A percentile compares a stretch with the other conserved stretches of the same genome.
Conservation (phyloP, 2,329 filamentous ascomycete genomes). For the Coniochaeta prunicola region DNA sequence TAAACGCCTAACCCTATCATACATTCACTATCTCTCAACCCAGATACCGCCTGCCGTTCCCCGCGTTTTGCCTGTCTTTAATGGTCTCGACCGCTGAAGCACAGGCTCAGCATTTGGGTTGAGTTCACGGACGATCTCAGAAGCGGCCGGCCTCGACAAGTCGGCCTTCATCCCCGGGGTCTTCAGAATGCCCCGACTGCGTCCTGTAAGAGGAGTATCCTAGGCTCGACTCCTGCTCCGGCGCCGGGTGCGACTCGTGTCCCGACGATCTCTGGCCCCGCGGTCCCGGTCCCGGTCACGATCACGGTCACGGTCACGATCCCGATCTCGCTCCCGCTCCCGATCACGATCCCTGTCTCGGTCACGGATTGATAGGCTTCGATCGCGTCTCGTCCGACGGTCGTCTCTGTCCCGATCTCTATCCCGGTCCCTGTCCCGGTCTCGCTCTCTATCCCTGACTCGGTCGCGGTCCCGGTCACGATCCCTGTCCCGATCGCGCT, state of each 20-base stretch:
- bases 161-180: not conserved
- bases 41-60: not conserved
- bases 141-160: not conserved
- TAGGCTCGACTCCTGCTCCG: conserved; percentile 20
- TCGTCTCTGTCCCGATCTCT: conserved; percentile 3
- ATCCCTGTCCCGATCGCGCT: conserved; percentile 2
- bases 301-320: conserved; percentile 11
- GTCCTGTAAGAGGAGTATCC: not conserved
- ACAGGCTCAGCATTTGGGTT: not conserved
- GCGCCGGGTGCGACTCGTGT: conserved; percentile 9
- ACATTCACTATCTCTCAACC: not conserved
- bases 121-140: not conserved
- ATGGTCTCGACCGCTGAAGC: not conserved
- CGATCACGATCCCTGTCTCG: conserved; percentile 11
- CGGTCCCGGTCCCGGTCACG: conserved; percentile 8
- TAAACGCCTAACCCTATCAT: not conserved
- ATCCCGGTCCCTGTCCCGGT: conserved; percentile 4
- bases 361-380: conserved; percentile 9
- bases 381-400: not conserved
- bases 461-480: conserved; percentile 1
- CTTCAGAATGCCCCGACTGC: not conserved
- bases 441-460: not conserved
- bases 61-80: not conserved
- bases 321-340: conserved; percentile 11
- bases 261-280: conserved; percentile 13